Base-by-base conservation (phyloP, 129 eudicot species). In the Centella asiatica region DNA sequence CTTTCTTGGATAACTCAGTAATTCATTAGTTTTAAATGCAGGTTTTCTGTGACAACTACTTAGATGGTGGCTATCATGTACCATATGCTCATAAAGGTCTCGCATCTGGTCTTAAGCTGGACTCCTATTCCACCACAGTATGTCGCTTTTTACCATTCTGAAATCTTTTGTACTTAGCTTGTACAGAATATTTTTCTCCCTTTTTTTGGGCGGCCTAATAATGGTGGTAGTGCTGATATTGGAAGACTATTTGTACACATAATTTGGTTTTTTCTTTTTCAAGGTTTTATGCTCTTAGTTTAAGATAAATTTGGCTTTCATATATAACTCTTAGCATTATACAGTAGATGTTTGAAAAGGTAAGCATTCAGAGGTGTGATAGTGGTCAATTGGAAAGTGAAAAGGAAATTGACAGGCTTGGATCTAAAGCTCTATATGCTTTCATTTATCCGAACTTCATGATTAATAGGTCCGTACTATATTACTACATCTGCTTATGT, bases 41-140 rank as follows among this genome's bases (percentile, higher is more conserved):
- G 99, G 96, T 93, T 4, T 93, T 80, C 76, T 93, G 99, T 63
- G 99, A 93, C 80, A 93, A 93, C 76, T 93, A 87, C 74, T 80
- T 93, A 34, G 99, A 93, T 72, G 96, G 96, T 39, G 96, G 99
- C 29, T 87, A 93, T 71, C 99, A 93, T 74, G 96, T 93, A 25
- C 96, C 95, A 44, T 85, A 78, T 69, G 96, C 96, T 22, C 99
- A 93, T 68, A 93, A 80, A 80, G 83, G 82, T 62, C 96, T 87
- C 57, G 95, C 96, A 46, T 85, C 96, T 55, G 96, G 85, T 61
- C 96, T 93, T 69, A 78, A 78, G 69, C 85, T 87, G 14, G 92
- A 88, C 13, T 82, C 99, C 27, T 93, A 93, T 74, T 84, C 86
- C 46, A 87, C 82, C 64, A 65, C 70, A 53, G 98, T 92, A 84